Conservation (phyloP, 495 filamentous ascomycete species). For the Talaromyces nanjingensis region DNA sequence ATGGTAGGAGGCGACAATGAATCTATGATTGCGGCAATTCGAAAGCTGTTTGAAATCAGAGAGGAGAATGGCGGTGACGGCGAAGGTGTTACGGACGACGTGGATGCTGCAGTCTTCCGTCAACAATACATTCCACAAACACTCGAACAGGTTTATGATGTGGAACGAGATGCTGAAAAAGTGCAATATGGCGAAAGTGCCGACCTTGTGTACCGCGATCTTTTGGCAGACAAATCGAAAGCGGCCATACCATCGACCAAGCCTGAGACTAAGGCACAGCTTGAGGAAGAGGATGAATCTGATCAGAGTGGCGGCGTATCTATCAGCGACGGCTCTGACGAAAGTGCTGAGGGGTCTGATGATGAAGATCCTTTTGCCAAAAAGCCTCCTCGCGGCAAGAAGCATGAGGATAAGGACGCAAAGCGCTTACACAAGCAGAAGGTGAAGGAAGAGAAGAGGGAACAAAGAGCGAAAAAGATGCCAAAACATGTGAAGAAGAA, state of each 20-base stretch:
- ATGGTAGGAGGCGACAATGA: conserved; percentile 25
- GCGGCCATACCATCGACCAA: not conserved
- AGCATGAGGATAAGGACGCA: conserved; percentile 81
- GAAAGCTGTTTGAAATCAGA: conserved; percentile 43
- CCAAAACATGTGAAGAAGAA: conserved; percentile 91
- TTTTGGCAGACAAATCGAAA: conserved; percentile 62
- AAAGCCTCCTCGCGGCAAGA: conserved; percentile 73
- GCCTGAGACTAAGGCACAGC: conserved; percentile 18
- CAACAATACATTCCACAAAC: conserved; percentile 94
- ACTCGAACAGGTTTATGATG: conserved; percentile 88
- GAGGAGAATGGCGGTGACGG: conserved; percentile 29
- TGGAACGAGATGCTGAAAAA: conserved; percentile 80
- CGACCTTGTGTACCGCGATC: conserved; percentile 70
- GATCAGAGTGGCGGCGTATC: conserved; percentile 44
- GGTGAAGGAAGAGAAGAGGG: conserved; percentile 91
- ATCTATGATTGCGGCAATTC: conserved; percentile 41
- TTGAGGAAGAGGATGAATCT: conserved; percentile 32
- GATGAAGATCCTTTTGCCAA: conserved; percentile 50
- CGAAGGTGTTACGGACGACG: conserved; percentile 41
- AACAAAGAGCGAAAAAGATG: conserved; percentile 88
- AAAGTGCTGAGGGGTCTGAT: conserved; percentile 23
- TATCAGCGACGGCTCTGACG: conserved; percentile 32
- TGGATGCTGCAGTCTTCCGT: conserved; percentile 86
- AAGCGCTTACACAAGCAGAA: conserved; percentile 86
- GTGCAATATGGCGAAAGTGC: conserved; percentile 63